Base-by-base conservation (phyloP, 495 filamentous ascomycete species). In the Astrocystis sublimbata region DNA sequence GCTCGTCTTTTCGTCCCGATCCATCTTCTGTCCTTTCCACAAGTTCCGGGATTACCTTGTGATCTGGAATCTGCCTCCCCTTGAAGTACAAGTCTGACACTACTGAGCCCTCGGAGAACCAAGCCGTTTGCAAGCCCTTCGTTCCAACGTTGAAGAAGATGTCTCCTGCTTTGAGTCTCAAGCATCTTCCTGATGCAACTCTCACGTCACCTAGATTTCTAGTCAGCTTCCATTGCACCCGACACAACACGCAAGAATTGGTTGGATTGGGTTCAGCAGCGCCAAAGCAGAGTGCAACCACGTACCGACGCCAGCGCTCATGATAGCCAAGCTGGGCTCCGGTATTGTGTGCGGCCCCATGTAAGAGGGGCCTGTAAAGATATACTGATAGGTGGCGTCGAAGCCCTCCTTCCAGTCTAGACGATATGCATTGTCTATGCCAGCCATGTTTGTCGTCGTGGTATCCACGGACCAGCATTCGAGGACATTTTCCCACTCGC, bases 271-370 rank as follows among this genome's bases (percentile, higher is more conserved):
- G 21, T 35, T 8, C 13, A 35, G 17, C 28, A 8, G 8, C 6
- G 28, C 35, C 28, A 17, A 35, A 52, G 30, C n/a, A 33, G 26
- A 52, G 21, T 21, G 30, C 10, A 15, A 13, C 17, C 2, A 52
- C 49, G 30, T 23, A 52, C 49, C 49, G 35, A 52, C 35, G n/a
- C 49, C 49, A 21, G 49, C 49, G 23, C 49, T 52, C 49, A 52
- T 52, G 19, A 52, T 52, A 17, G 30, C 30, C 10, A 52, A 35
- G 49, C 49, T 52, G 9, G 49, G 49, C 30, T 52, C 30, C 9
- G 49, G 49, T 8, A 30, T 35, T 36, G 49, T 5, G 30, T 52
- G 49, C 4, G 49, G 6, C 49, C 28, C 28, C 49, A 52, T 52
- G 49, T 33, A 52, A 35, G 49, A 52, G 8, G 49, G 2, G 28